A percentile compares a stretch with the other conserved stretches of the same genome.
phyloP scores from a whole-genome alignment of 306 rosid genomes.

The Lagenaria siceraria region DNA sequence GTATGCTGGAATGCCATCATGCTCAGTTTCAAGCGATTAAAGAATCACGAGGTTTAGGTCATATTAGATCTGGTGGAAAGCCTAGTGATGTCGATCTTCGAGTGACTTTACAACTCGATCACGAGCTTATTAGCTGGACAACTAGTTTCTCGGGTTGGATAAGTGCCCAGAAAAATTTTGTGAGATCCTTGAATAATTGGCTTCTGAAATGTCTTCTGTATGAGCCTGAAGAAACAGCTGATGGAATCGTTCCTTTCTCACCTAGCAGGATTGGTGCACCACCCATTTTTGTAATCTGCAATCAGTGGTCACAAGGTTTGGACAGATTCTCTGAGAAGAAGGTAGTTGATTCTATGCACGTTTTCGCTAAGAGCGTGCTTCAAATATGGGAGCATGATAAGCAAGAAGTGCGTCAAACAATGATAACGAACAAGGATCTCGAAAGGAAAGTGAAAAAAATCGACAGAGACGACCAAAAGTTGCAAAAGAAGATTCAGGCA shows the following conservation, averaged over 20 bases:
- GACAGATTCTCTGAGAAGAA: slow-evolving; percentile 79
- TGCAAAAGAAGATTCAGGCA: slow-evolving; percentile 71
- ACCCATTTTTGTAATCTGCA: slow-evolving; percentile 75
- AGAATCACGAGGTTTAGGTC: slow-evolving; percentile 76
- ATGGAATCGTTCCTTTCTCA: slow-evolving; percentile 83
- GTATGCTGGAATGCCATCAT: slow-evolving; percentile 89
- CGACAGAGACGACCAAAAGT: slow-evolving; percentile 77
- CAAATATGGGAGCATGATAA: slow-evolving; percentile 80
- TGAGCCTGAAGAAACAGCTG: slow-evolving; percentile 88
- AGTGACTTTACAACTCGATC: slow-evolving; percentile 60
- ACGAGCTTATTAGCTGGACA: slow-evolving; percentile 86
- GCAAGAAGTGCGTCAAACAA: slow-evolving; percentile 50
- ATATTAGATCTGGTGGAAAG: slow-evolving; percentile 55
- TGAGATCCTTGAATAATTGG: slow-evolving; percentile 80
- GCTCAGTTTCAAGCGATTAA: slow-evolving; percentile 60
- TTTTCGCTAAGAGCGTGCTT: slow-evolving; percentile 55
- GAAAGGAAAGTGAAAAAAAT: slow-evolving; percentile 54
- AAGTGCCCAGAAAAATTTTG: slow-evolving; percentile 70
- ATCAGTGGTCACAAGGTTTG: slow-evolving; percentile 89
- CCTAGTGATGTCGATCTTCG: slow-evolving; percentile 47
- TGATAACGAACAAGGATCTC: slow-evolving; percentile 56
- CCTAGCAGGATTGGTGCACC: slow-evolving; percentile 95
- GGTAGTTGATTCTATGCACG: slow-evolving; percentile 73
- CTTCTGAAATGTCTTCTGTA: slow-evolving; percentile 67
- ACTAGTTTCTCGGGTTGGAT: slow-evolving; percentile 72